Base-by-base conservation (phyloP, 2,329 filamentous ascomycete species). In the Cercospora canescens region DNA sequence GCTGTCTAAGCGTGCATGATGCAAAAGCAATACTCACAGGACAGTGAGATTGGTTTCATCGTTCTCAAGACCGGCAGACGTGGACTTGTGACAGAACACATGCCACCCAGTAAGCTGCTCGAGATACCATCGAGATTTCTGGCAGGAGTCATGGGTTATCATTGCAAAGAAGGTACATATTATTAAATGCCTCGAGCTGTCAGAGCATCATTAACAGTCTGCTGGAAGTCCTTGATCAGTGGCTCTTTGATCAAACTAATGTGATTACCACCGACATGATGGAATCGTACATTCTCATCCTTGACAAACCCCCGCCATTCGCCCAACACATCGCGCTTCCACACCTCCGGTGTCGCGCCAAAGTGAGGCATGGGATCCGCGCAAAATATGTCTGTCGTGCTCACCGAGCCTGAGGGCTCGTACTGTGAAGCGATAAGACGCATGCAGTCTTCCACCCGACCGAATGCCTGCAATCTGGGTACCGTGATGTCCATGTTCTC, bases 401-500 rank as follows among this genome's bases (percentile, higher is more conserved):
- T 57, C 6, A 71, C 56, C 7, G 55, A 30, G 18, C 70, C 70
- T 11, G 6, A 16, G 3, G 70, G 65, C 18, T 67, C 67, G 62
- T 71, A 69, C 30, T 66, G 48, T 21, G 55, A 41, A 12, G 66
- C 67, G 21, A 71, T 70, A 6, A 63, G 56, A 16, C 69, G 64
- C 62, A 69, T 68, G 39, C 64, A 66, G 41, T 71, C 69, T 56
- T 71, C 69, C 4, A 71, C 69, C 5, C 69, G 35, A 6, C 66
- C 68, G 26, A 66, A 70, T 1, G 68, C 70, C 32, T 71, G 65
- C 11, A 71, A 55, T 9, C 70, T 63, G 18, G 65, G 70, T 2
- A 71, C 67, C 1, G 68, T 69, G 55, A 71, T 62, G 28, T 68
- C 69, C 65, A 67, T 69, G 16, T 69, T 66, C 58, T 70, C 67